phyloP scores from a whole-genome alignment of 2,329 filamentous ascomycete genomes.

The Trichoderma cornu-damae region DNA sequence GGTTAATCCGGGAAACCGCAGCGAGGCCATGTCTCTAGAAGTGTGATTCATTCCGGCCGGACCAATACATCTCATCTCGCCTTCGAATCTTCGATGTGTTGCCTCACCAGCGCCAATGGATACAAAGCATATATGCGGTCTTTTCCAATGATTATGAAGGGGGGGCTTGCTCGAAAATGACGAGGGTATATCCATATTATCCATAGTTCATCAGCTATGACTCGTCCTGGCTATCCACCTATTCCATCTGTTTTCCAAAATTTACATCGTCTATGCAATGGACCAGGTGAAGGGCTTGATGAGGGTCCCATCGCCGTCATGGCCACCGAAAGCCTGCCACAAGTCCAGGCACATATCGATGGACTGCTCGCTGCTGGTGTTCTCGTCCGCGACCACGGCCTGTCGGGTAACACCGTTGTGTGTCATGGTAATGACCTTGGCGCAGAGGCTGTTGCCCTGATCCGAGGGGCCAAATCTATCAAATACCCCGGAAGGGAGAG shows the following conservation, averaged over 20 bases:
- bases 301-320: constrained; percentile 14
- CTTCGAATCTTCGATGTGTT: no score
- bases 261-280: not conserved
- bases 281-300: constrained; percentile 19
- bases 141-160: no score
- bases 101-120: no score
- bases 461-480: not conserved
- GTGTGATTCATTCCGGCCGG: no score
- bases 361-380: constrained; percentile 18
- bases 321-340: constrained; percentile 19
- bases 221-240: not conserved
- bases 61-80: no score
- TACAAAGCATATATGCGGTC: no score
- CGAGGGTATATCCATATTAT: constrained; percentile 10
- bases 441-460: constrained; percentile 19
- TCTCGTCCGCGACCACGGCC: constrained; percentile 18
- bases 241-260: no score
- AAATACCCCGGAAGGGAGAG: constrained; percentile 13
- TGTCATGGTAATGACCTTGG: constrained; percentile 20
- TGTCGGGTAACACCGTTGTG: constrained; percentile 18
- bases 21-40: no score
- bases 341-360: constrained; percentile 19
- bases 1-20: no score
- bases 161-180: not conserved
- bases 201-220: not conserved